Conservation (phyloP, 495 filamentous ascomycete species). For the Aspergillus campestris region DNA sequence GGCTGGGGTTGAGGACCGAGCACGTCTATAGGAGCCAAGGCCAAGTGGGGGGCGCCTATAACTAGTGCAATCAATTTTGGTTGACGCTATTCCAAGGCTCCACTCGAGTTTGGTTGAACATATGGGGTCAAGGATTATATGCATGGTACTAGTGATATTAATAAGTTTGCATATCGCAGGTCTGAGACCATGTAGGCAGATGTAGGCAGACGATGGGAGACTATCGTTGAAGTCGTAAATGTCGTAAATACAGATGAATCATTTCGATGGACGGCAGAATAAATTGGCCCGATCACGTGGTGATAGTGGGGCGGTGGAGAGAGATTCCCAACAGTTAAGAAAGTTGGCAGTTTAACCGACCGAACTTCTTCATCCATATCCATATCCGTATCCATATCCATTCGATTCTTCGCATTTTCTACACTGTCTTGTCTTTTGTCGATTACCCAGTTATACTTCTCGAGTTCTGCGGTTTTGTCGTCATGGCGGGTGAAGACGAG, state of each 20-base stretch:
- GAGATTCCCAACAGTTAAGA: conserved; percentile 18
- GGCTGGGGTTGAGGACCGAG: conserved; percentile 16
- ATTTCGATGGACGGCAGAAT: background rate
- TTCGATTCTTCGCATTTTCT: conserved; percentile 1
- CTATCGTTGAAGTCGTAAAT: too few relatives aligned
- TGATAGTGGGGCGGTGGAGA: conserved; percentile 12
- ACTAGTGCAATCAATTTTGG: too few relatives aligned
- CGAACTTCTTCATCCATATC: too few relatives aligned
- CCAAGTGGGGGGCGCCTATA: background rate
- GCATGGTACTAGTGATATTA: background rate
- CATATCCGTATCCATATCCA: background rate
- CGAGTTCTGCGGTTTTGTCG: too few relatives aligned
- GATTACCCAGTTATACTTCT: background rate
- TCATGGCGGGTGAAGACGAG: conserved; percentile 27
- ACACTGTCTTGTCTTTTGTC: conserved; percentile 1
- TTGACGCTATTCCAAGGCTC: too few relatives aligned
- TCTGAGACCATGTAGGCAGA: too few relatives aligned
- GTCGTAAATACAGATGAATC: too few relatives aligned
- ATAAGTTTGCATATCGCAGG: background rate
- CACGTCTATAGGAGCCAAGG: conserved; percentile 12
- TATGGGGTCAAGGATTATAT: background rate
- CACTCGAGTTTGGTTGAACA: too few relatives aligned
- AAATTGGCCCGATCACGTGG: conserved; percentile 19
- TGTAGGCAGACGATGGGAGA: too few relatives aligned
- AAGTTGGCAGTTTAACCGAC: too few relatives aligned